These are phyloP conservation scores for Venturia nashicola DNA, from an alignment of 2,329 filamentous ascomycete species.

Conservation along the genomic window DNA sequence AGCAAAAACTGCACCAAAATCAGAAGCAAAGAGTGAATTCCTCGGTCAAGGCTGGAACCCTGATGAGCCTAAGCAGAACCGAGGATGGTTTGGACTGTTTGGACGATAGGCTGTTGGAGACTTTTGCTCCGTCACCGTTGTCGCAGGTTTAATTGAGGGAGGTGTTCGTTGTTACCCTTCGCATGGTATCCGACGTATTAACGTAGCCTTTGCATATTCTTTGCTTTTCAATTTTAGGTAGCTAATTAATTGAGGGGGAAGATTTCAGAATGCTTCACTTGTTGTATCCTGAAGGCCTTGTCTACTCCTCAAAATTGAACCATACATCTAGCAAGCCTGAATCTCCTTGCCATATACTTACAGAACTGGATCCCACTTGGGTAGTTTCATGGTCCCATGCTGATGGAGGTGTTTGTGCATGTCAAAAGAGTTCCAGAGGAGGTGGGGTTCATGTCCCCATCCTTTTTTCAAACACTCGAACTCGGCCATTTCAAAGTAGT, in stretches of 20 bases:
- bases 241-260: too few relatives aligned
- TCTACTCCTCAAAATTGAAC: too few relatives aligned
- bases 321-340: too few relatives aligned
- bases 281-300: too few relatives aligned
- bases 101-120: background rate
- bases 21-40: background rate
- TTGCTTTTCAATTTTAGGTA: too few relatives aligned
- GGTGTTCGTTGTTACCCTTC: too few relatives aligned
- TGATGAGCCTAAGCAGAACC: background rate
- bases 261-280: too few relatives aligned
- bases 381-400: conserved; percentile 82
- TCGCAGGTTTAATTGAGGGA: too few relatives aligned
- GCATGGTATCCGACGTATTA: too few relatives aligned
- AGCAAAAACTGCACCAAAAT: background rate
- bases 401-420: conserved; percentile 76
- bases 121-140: too few relatives aligned
- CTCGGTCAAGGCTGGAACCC: background rate
- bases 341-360: background rate
- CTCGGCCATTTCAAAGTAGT: conserved; percentile 79
- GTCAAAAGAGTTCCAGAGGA: conserved; percentile 77
- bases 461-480: conserved; percentile 76
- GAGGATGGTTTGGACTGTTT: background rate
- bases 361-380: conserved; percentile 39
- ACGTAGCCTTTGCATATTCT: too few relatives aligned
- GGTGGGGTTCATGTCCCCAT: conserved; percentile 80